Conservation (phyloP, 2,329 filamentous ascomycete species). For the Alternaria atra region DNA sequence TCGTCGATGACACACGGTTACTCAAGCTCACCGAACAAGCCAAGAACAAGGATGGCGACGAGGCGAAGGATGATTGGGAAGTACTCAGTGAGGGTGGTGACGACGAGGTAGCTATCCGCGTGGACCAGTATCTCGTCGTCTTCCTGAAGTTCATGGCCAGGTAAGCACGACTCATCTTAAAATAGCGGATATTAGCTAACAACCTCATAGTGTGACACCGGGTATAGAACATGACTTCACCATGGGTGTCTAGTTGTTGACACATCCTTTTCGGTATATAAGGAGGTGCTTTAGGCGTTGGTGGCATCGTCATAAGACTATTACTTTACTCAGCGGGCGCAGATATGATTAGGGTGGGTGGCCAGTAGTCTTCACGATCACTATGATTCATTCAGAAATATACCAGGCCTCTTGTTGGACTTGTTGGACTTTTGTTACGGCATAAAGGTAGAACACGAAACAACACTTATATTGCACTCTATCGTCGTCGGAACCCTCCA, state of each 20-base stretch:
- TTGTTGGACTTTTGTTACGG: neutral
- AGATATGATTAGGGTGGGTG: neutral
- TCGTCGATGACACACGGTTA: slow-evolving; percentile 81
- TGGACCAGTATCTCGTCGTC: slow-evolving; percentile 89
- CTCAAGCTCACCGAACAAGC: slow-evolving; percentile 64
- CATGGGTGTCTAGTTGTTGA: slow-evolving; percentile 77
- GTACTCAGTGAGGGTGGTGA: slow-evolving; percentile 66
- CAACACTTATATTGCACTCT: neutral
- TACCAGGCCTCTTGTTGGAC: neutral
- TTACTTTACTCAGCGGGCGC: slow-evolving; percentile 10
- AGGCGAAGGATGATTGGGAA: slow-evolving; percentile 67
- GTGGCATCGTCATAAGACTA: slow-evolving; percentile 9
- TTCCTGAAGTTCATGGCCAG: slow-evolving; percentile 79
- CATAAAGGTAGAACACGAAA: neutral
- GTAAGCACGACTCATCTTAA: slow-evolving; percentile 24
- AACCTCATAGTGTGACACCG: slow-evolving; percentile 84
- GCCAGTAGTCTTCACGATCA: slow-evolving; percentile 5
- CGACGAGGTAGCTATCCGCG: slow-evolving; percentile 81
- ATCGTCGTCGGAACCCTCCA: slow-evolving; percentile 24
- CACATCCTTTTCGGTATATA: slow-evolving; percentile 1
- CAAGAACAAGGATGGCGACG: slow-evolving; percentile 54
- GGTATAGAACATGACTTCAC: slow-evolving; percentile 98
- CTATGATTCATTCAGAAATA: neutral
- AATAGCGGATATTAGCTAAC: slow-evolving; percentile 60
- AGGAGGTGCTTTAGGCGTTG: slow-evolving; percentile 7